Evolutionary conservation across 2,329 filamentous ascomycete genomes (phyloP), one percentile per base, ranked within the genome.

Genomic region (Microdochium paspali): DNA sequence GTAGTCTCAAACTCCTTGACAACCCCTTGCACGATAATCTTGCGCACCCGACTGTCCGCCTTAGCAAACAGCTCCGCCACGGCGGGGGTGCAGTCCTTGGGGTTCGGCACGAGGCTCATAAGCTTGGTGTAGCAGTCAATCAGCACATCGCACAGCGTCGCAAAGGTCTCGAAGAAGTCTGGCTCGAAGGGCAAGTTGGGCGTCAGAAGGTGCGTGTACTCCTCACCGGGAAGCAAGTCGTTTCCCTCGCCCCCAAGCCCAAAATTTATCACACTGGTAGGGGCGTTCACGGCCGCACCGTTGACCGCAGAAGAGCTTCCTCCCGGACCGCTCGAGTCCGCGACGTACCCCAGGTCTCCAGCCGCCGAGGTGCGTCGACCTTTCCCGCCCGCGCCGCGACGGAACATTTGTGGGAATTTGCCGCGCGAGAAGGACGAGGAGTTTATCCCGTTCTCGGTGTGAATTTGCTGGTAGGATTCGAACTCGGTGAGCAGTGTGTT

Each of bases 131-230:
- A 98, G 59, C 84, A 88, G 64, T 97, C 93, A 57, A 96, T 94
- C 51, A 98, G 71, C 3, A 95, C 88, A 61, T 98, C 93, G 69
- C 93, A 97, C 6, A 98, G 74, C 12, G 93, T 96, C 13, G 90
- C 85, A 68, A 97, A 97, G 0, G 90, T 96, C 69, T 94, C 90
- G 65, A 91, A 93, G 60, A 95, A 98, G 66, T 98, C 93, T 0
- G 93, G 93, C 54, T 97, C 90, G 61, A 98, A 98, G 0, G 93
- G 93, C 44, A 98, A 70, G 15, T 83, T 85, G 0, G 93, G 93
- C n/a, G 91, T 97, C 20, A 96, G 76, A 2, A 98, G 74, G 62
- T 91, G 84, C 0, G 82, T 81, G 64, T 96, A 98, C 58, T 94
- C 88, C 60, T 95, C 90, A 31, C 90, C 89, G 0, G 86, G 84